These are phyloP conservation scores for Poa annua DNA, from an alignment of 176 grass and related monocot species.

Conservation along the genomic window DNA sequence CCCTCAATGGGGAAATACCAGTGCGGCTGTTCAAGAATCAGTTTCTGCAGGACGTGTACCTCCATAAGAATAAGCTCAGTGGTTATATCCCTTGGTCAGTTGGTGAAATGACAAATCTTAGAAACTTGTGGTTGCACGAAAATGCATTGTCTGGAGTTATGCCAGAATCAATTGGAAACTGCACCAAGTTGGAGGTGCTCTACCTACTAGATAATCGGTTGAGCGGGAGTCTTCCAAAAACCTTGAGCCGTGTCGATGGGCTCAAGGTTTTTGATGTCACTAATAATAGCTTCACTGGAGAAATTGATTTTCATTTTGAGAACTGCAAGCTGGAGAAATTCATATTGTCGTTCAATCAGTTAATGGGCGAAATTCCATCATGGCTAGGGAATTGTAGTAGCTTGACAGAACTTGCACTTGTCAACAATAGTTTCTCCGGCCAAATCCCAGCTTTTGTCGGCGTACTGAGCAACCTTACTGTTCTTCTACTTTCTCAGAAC, in stretches of 20 bases:
- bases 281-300: constrained; percentile 56
- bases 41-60: constrained; percentile 48
- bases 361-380: constrained; percentile 54
- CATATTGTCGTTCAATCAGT: constrained; percentile 53
- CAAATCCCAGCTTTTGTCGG: constrained; percentile 61
- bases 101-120: constrained; percentile 49
- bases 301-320: constrained; percentile 57
- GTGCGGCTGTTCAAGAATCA: constrained; percentile 49
- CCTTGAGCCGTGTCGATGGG: constrained; percentile 46
- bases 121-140: constrained; percentile 32
- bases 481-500: constrained; percentile 64
- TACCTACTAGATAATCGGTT: constrained; percentile 56
- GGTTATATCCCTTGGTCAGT: constrained; percentile 53
- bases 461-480: constrained; percentile 52
- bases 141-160: constrained; percentile 64
- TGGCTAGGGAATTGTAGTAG: constrained; percentile 61
- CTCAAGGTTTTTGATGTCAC: constrained; percentile 46
- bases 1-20: constrained; percentile 58
- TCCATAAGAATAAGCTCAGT: constrained; percentile 53
- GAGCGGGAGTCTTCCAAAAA: constrained; percentile 56
- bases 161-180: constrained; percentile 69
- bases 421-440: constrained; percentile 56
- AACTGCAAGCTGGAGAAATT: constrained; percentile 59
- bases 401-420: constrained; percentile 42
- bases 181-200: constrained; percentile 60